Evolutionary conservation across 192 early-diverging fungal species (phyloP), one percentile per base, ranked within the genome.

Genomic region (Coemansia sp.): DNA sequence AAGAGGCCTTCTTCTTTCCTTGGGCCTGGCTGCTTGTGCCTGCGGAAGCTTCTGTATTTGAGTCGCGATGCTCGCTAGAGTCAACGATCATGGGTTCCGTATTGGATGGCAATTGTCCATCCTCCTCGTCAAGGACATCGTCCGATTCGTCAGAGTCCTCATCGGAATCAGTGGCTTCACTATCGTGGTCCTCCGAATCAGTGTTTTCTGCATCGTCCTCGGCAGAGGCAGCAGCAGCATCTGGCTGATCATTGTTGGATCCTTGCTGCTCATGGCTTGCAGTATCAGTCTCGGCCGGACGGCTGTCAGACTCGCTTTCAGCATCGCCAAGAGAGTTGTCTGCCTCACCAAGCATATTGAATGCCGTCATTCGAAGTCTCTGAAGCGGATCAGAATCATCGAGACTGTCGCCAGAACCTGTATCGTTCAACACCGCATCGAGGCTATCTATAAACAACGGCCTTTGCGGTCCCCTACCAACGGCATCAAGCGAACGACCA

Each of bases 31-130:
- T 52, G 59, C 59, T n/a, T 10, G 36, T 45, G 15, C 49, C 49
- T 11, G 43, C 13, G 87, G 90, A 51, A 90, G 65, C 36, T 90
- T 65, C n/a, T 87, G 87, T 48, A 89, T 69, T 32, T 18, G 69
- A 75, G 41, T 56, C 74, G 0, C 65, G 57, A 56, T 73, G 65
- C n/a, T 75, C 63, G 19, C 64, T 58, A 5, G 59, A 51, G 48
- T 81, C 78, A 9, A 75, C 74, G 41, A 67, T 70, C 74, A 74
- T 83, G 9, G 74, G 70, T 58, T 77, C 77, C 43, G 66, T 40
- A n/a, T 18, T 49, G 47, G 47, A 49, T 16, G 47, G 32, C 32
- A 32, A 32, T 11, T 74, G 74, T 8, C 77, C 77, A 46, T 71
- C 72, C 54, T 66, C 42, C 32, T 4, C 22, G 36, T 58, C 56